Base-by-base conservation (phyloP, 108 stramenopile species). In the Nitzschia sp. region DNA sequence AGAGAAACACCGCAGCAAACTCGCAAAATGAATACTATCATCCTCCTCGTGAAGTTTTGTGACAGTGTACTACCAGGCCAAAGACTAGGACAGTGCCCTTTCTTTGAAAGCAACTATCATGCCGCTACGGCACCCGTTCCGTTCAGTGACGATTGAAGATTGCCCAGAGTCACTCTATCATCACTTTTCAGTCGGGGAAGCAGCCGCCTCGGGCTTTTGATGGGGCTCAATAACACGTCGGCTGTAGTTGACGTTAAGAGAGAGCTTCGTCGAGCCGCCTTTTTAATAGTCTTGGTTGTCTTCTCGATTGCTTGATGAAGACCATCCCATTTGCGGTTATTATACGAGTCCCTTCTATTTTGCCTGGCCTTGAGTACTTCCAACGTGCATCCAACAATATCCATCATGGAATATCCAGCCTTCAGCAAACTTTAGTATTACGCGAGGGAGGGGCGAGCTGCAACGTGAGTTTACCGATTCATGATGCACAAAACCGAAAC, bases 281-380 rank as follows among this genome's bases (percentile, higher is more conserved):
- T 66, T 13, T 51, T 48, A 34, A 66, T 35, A n/a, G 49, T 66
- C 15, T 34, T n/a, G 1, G 66, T 32, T 19, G 66, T 66, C 21
- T 53, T 54, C 30, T 66, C 66, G 11, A 66, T 54, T 42, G 32
- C 32, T 13, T 27, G 29, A 2, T 66, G 18, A n/a, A 28, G 24
- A 26, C 70, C 59, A 28, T 70, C 59, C 70, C 70, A 70, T 47
- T 70, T 70, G 11, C 59, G 58, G 26, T 60, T 70, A 6, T 33
- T 34, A 25, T 54, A 28, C 23, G 70, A 70, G 19, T 70, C 70
- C 15, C 19, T 11, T 34, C 70, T 26, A 32, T 57, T 28, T 27
- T 68, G 21, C 25, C 46, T 36, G 1, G 36, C 19, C 29, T 58
- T 28, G 8, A 58, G 55, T 3, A 70, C 59, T 19, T 60, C 45